A percentile compares a stretch with the other conserved stretches of the same genome.
Conservation (phyloP, 75 land plant genomes). For the Cryptomeria japonica region DNA sequence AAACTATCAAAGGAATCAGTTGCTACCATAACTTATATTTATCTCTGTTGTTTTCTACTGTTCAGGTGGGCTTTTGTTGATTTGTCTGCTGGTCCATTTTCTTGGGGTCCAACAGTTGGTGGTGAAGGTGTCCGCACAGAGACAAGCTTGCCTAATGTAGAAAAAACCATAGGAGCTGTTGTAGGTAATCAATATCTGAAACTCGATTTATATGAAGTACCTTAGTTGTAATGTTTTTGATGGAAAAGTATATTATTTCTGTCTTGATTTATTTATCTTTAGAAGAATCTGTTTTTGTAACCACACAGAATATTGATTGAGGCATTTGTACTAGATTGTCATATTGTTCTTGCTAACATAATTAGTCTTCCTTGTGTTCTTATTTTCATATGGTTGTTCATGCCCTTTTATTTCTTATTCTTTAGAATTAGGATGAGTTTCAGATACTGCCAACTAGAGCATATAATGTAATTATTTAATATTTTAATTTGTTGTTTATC, state of each 20-base stretch:
- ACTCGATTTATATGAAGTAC: neutral
- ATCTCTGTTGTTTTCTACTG: neutral
- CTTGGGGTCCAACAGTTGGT: constrained; percentile 99
- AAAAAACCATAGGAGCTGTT: constrained; percentile 69
- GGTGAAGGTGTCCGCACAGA: constrained; percentile 95
- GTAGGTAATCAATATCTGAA: constrained; percentile 27
- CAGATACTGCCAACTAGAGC: neutral
- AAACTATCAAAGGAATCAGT: neutral
- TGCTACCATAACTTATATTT: neutral
- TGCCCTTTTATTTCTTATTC: neutral
- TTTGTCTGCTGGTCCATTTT: constrained; percentile 91
- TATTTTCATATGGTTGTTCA: neutral
- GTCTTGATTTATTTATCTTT: neutral
- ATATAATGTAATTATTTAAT: neutral
- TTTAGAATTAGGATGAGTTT: neutral
- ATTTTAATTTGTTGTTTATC: neutral
- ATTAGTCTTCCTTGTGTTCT: neutral
- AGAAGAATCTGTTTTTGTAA: neutral
- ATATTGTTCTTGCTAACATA: neutral
- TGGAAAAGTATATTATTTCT: neutral
- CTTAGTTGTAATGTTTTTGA: neutral
- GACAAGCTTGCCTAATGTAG: constrained; percentile 82
- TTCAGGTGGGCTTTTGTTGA: constrained; percentile 97
- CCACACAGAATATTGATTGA: neutral
- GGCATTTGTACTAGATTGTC: neutral